Percentiles rank a stretch among this genome's conserved stretches.
Evolutionary conservation across 352 stramenopile genomes (phyloP).

Genomic region (Plasmopara halstedii): DNA sequence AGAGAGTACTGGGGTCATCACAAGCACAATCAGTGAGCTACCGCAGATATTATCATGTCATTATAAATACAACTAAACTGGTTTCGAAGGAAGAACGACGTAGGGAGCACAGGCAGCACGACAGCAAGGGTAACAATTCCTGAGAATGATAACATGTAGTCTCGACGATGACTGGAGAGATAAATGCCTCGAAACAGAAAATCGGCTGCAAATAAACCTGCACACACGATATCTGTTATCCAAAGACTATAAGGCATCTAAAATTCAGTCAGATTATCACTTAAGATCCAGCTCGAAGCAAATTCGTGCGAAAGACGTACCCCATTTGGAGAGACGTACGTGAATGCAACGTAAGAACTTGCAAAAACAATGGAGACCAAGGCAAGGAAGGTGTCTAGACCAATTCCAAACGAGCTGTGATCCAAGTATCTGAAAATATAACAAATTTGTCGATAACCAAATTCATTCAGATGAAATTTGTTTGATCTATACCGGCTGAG

Average conservation of each 20-base stretch:
- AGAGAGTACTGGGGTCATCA: conserved; percentile 42
- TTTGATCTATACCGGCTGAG: conserved; percentile 17
- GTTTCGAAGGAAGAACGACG: conserved; percentile 55
- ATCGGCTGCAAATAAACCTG: conserved; percentile 45
- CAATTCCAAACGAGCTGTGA: conserved; percentile 21
- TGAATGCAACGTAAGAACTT: conserved; percentile 65
- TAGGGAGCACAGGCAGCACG: conserved; percentile 62
- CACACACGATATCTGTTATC: conserved; percentile 57
- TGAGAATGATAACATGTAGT: conserved; percentile 54
- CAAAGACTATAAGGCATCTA: conserved; percentile 59
- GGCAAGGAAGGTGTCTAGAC: conserved; percentile 18
- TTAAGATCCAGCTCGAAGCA: background rate
- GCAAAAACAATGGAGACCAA: conserved; percentile 45
- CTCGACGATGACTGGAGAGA: conserved; percentile 50
- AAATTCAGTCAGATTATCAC: background rate
- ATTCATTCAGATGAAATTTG: background rate
- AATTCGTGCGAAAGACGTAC: conserved; percentile 14
- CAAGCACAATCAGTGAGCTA: background rate
- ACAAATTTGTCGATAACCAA: background rate
- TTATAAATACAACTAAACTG: conserved; percentile 40
- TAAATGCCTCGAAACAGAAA: conserved; percentile 71
- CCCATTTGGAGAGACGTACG: conserved; percentile 50
- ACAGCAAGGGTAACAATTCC: conserved; percentile 56
- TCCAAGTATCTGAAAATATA: conserved; percentile 15
- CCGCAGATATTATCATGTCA: background rate